Percentiles rank a stretch among this genome's conserved stretches.
Evolutionary conservation across 768 basidiomycete species (phyloP).

Genomic region (Trametes coccinea): DNA sequence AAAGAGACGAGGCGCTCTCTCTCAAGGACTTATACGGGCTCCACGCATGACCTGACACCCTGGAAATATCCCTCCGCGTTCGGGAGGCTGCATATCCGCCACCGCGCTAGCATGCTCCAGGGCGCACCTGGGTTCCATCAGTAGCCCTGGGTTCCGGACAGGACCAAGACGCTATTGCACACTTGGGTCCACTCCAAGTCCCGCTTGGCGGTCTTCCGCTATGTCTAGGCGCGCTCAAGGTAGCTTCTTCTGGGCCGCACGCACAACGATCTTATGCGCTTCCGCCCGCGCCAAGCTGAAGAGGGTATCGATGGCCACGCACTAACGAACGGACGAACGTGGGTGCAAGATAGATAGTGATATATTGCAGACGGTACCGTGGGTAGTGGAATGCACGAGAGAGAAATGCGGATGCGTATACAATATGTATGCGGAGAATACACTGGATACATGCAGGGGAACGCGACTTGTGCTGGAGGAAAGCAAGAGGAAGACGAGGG

Average conservation of each 20-base stretch:
- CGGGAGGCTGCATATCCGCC: too few relatives aligned
- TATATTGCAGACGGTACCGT: neutral
- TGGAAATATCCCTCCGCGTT: too few relatives aligned
- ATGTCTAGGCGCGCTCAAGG: neutral
- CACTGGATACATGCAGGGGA: constrained; percentile 14
- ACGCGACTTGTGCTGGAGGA: neutral
- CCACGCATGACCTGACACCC: too few relatives aligned
- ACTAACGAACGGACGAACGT: neutral
- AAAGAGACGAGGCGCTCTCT: too few relatives aligned
- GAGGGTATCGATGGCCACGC: neutral
- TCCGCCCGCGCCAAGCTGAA: neutral
- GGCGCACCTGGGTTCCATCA: too few relatives aligned
- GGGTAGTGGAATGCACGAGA: neutral
- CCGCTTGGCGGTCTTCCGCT: neutral
- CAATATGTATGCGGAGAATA: constrained; percentile 3
- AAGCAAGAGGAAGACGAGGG: constrained; percentile 1
- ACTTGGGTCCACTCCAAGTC: neutral
- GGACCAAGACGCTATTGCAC: too few relatives aligned
- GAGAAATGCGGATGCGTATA: constrained; percentile 1
- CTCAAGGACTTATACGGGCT: too few relatives aligned
- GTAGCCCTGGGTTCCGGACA: too few relatives aligned
- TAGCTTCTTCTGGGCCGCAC: neutral
- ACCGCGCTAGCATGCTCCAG: too few relatives aligned
- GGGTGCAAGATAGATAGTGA: neutral
- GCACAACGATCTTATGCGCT: neutral